Evolutionary conservation across 768 basidiomycete species (phyloP).

Genomic region (Gloeopeniophorella convolvens): DNA sequence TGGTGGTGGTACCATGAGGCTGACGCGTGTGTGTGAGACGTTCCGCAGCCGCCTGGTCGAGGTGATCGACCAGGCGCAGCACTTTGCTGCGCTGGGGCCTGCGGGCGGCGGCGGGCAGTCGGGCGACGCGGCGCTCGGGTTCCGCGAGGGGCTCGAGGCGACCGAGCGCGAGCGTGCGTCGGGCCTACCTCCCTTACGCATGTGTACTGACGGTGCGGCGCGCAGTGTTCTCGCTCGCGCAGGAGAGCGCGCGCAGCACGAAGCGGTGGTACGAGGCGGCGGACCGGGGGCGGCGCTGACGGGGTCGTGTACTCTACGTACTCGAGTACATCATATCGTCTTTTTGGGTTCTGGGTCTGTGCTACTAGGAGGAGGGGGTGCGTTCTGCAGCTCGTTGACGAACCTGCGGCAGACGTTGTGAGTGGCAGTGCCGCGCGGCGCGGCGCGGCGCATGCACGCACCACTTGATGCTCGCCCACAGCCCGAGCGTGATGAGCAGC

Average conservation of each 20-base stretch:
- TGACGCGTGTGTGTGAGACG: no score
- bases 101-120: slow-evolving; percentile 43
- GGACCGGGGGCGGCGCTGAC: slow-evolving; percentile 44
- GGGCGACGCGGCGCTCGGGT: slow-evolving; percentile 60
- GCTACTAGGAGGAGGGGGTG: not conserved
- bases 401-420: slow-evolving; percentile 46
- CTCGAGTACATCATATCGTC: not conserved
- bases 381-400: slow-evolving; percentile 45
- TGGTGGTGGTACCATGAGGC: no score
- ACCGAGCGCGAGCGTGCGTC: slow-evolving; percentile 87
- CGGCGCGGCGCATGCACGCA: slow-evolving; percentile 29
- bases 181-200: not conserved
- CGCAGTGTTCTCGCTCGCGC: slow-evolving; percentile 87
- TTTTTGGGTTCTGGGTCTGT: slow-evolving; percentile 12
- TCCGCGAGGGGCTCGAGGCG: slow-evolving; percentile 88
- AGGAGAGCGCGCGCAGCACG: slow-evolving; percentile 69
- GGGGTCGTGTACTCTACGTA: not conserved
- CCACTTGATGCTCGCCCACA: slow-evolving; percentile 85
- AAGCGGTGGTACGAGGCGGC: slow-evolving; percentile 83
- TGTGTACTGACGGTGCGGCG: no score
- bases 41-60: slow-evolving; percentile 74
- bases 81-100: slow-evolving; percentile 70
- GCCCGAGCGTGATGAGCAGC: slow-evolving; percentile 53
- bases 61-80: slow-evolving; percentile 81
- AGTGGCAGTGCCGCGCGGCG: not conserved